These are phyloP conservation scores for Hygrophila difformis DNA, from an alignment of 257 asterid genomes.

Conservation along the genomic window DNA sequence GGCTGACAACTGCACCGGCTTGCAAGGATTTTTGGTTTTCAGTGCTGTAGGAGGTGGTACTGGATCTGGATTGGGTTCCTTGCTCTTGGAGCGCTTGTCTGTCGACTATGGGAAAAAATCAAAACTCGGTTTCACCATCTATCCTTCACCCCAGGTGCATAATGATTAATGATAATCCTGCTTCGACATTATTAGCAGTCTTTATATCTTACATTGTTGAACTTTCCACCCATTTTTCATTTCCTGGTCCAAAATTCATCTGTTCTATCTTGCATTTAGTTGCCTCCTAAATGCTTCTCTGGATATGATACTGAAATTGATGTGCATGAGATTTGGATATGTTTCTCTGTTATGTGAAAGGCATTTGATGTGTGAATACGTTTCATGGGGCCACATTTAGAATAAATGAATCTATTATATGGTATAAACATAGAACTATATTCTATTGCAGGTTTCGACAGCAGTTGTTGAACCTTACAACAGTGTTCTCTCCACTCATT, in stretches of 20 bases:
- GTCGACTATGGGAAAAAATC: conserved; percentile 91
- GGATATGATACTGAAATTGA: conserved; percentile 1
- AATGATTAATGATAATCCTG: too few relatives aligned
- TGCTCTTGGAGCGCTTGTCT: conserved; percentile 78
- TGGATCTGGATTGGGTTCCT: conserved; percentile 89
- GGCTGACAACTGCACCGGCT: conserved; percentile 88
- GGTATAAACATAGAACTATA: not conserved
- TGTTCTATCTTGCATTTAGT: not conserved
- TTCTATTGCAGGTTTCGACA: conserved; percentile 59
- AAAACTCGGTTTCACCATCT: conserved; percentile 80
- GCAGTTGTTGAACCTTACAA: conserved; percentile 97
- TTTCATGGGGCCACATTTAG: not conserved
- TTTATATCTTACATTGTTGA: not conserved
- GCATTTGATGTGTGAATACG: not conserved
- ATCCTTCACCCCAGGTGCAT: conserved; percentile 80
- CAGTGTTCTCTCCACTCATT: conserved; percentile 91
- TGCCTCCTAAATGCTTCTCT: not conserved
- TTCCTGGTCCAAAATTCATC: not conserved
- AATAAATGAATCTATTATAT: not conserved
- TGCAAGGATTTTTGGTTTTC: conserved; percentile 86
- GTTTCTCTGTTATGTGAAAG: not conserved
- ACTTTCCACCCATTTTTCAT: not conserved
- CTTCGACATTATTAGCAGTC: not conserved
- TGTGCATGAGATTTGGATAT: too few relatives aligned
- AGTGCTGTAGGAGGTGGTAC: conserved; percentile 98